A percentile compares a stretch with the other conserved stretches of the same genome.
Evolutionary conservation across 2,329 filamentous ascomycete species (phyloP).

Genomic region (Trichothecium roseum): DNA sequence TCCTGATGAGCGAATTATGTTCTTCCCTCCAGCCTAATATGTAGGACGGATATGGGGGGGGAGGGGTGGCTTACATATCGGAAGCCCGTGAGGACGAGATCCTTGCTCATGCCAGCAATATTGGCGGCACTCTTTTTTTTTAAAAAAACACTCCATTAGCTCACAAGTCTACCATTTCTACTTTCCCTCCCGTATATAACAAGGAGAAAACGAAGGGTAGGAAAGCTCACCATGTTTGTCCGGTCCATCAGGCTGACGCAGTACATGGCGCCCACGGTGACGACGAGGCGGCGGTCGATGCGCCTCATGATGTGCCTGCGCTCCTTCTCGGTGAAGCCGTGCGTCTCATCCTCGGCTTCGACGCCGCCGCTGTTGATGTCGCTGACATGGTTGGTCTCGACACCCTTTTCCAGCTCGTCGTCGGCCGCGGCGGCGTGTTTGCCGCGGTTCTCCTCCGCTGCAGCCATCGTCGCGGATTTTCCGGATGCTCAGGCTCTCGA

Average conservation of each 20-base stretch:
- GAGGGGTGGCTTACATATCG: slow-evolving; percentile 25
- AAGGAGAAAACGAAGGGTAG: too few relatives aligned
- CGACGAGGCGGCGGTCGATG: slow-evolving; percentile 56
- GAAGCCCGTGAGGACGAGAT: slow-evolving; percentile 34
- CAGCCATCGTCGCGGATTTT: not conserved
- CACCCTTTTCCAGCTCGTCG: slow-evolving; percentile 12
- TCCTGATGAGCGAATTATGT: not conserved
- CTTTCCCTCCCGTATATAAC: too few relatives aligned
- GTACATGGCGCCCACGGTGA: slow-evolving; percentile 56
- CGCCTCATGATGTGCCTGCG: slow-evolving; percentile 57
- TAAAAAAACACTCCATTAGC: too few relatives aligned
- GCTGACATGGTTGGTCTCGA: slow-evolving; percentile 3
- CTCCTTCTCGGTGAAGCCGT: slow-evolving; percentile 48
- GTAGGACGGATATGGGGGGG: not conserved
- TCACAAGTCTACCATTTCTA: too few relatives aligned
- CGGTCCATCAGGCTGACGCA: slow-evolving; percentile 70
- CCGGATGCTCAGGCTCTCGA: too few relatives aligned
- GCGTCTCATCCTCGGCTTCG: slow-evolving; percentile 16
- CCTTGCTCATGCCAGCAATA: slow-evolving; percentile 53
- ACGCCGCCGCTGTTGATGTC: slow-evolving; percentile 13
- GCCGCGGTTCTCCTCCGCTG: not conserved
- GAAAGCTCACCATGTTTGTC: slow-evolving; percentile 46
- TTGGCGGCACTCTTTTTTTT: slow-evolving; percentile 42
- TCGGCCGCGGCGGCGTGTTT: too few relatives aligned
- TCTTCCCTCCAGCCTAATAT: not conserved